A percentile compares a stretch with the other conserved stretches of the same genome.
Evolutionary conservation across 176 grass and related monocot genomes (phyloP).

Genomic region (Rhynchospora breviuscula): DNA sequence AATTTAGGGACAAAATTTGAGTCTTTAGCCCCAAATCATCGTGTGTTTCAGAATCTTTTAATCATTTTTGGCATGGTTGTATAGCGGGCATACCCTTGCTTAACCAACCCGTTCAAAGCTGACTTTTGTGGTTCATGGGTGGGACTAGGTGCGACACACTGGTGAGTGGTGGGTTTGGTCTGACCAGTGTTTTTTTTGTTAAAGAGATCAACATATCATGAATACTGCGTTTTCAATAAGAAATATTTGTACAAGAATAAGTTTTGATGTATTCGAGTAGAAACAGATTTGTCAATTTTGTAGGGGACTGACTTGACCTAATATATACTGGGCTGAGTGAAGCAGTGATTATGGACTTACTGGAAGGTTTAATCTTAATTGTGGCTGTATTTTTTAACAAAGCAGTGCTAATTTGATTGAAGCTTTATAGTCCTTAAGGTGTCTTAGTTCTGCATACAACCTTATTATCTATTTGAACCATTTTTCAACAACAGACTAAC

Average conservation of each 20-base stretch:
- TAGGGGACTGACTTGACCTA: neutral
- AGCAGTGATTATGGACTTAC: neutral
- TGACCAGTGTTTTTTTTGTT: neutral
- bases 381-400: neutral
- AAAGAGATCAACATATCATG: neutral
- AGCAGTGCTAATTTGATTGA: neutral
- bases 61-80: neutral
- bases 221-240: neutral
- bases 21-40: neutral
- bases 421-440: neutral
- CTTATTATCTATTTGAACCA: conserved; percentile 1
- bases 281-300: neutral
- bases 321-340: neutral
- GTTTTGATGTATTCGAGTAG: neutral
- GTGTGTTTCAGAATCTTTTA: neutral
- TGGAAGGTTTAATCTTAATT: neutral
- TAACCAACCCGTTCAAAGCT: neutral
- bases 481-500: conserved; percentile 8
- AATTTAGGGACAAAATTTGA: neutral
- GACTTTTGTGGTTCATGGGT: neutral
- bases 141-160: neutral
- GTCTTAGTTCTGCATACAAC: conserved; percentile 4
- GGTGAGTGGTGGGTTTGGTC: neutral
- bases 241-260: neutral
- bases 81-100: neutral